These are phyloP conservation scores for Pseudomassariella vexata DNA, from an alignment of 2,329 filamentous ascomycete genomes.

Conservation along the genomic window DNA sequence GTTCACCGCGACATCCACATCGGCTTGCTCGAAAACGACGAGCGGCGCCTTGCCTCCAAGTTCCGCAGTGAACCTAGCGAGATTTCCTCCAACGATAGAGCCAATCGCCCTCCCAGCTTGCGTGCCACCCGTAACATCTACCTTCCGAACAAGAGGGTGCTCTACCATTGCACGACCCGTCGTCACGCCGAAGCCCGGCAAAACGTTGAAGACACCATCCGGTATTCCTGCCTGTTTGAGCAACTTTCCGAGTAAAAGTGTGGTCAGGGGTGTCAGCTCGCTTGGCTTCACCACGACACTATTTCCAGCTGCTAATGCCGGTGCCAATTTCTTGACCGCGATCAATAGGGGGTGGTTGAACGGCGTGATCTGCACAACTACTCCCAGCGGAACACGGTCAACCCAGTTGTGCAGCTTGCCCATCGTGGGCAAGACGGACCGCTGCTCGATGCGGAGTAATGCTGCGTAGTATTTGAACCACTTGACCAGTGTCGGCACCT, in stretches of 20 bases:
- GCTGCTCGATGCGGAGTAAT: constrained; percentile 61
- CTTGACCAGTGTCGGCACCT: constrained; percentile 58
- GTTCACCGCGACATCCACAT: constrained; percentile 61
- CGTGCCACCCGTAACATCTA: constrained; percentile 73
- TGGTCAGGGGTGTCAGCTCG: constrained; percentile 56
- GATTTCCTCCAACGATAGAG: constrained; percentile 57
- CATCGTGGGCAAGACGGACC: constrained; percentile 57
- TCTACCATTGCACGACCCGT: constrained; percentile 49
- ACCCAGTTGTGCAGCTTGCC: constrained; percentile 55
- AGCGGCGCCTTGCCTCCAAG: constrained; percentile 67
- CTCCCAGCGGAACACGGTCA: constrained; percentile 49
- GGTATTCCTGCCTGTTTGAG: constrained; percentile 64
- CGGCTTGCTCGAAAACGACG: constrained; percentile 60
- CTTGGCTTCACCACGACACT: constrained; percentile 56
- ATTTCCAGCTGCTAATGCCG: constrained; percentile 55
- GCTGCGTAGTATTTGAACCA: constrained; percentile 71
- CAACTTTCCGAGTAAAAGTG: constrained; percentile 53
- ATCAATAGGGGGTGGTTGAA: constrained; percentile 56
- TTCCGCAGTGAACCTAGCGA: constrained; percentile 66
- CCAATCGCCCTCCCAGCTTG: constrained; percentile 64
- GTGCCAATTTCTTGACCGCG: constrained; percentile 54
- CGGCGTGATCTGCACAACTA: constrained; percentile 50
- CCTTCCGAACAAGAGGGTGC: constrained; percentile 52
- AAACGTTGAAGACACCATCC: constrained; percentile 61
- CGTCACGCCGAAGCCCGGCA: constrained; percentile 46